Base-by-base conservation (phyloP, 495 filamentous ascomycete species). In the Platismatia glauca region DNA sequence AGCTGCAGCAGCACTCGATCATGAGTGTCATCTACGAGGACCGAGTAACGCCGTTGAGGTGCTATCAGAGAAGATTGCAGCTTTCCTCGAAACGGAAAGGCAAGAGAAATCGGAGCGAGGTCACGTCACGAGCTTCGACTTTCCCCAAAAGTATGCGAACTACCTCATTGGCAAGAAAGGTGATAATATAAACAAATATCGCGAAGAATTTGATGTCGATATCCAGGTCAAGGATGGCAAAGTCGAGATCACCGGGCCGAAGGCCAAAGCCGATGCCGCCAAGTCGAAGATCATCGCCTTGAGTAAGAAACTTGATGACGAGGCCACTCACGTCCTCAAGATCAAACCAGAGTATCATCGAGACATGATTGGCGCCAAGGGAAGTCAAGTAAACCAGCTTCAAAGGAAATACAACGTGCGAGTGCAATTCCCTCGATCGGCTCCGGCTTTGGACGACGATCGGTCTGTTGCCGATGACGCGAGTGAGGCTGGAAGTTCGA, bases 201-300 rank as follows among this genome's bases (percentile, higher is more conserved):
- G 91, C 22, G 94, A 97, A 38, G 90, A 94, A 71, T 95, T 95
- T 67, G 95, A 97, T 71, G 95, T 99, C 38, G 94, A 97, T 52
- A 97, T 99, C 67, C 89, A 95, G 70, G 84, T 97, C 39, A 79
- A 84, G 63, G 83, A 86, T 55, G 85, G 85, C 66, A 86, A 84
- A 74, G 83, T 87, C 38, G 84, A 86, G 64, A 78, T 88, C 68
- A 87, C 87, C 72, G 85, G 85, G n/a, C 85, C 85, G 16, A 81
- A 84, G 73, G 84, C 82, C 29, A 89, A 95, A 77, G 90, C 91
- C 11, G 90, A 96, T 70, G 87, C 84, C 33, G 88, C 89, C 65
- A 91, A 85, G 71, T 68, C 82, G 33, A 84, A 91, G 65, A 95
- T 97, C 70, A 73, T 84, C 59, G 80, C 83, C 58, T 73, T 94